These are phyloP conservation scores for Nothophytophthora sp. DNA, from an alignment of 352 stramenopile genomes.

Conservation along the genomic window DNA sequence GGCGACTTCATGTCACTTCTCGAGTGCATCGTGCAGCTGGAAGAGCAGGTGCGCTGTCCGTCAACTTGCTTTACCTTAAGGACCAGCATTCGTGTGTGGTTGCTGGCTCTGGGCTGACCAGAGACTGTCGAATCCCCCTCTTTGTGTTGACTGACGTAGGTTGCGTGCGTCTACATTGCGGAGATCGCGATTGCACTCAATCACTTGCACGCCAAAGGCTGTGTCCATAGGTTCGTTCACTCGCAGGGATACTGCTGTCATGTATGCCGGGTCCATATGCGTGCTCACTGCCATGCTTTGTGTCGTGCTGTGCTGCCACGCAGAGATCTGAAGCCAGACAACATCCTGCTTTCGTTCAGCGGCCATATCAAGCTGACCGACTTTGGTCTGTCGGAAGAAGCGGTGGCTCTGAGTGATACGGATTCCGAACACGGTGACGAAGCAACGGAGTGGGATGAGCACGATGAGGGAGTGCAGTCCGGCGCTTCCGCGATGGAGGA, in stretches of 20 bases:
- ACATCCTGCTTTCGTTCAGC: conserved; percentile 88
- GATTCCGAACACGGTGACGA: conserved; percentile 34
- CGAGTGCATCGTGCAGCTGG: conserved; percentile 86
- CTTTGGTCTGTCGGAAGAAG: conserved; percentile 87
- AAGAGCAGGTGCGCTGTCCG: conserved; percentile 69
- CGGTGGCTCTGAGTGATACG: conserved; percentile 38
- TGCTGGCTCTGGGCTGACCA: neutral
- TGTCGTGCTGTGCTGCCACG: conserved; percentile 17
- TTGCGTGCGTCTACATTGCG: conserved; percentile 86
- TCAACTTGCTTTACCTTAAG: too few species aligned
- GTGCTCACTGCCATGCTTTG: conserved; percentile 4
- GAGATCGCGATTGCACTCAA: conserved; percentile 88
- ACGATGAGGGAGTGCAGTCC: conserved; percentile 21
- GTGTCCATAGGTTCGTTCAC: conserved; percentile 67
- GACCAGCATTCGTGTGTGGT: neutral
- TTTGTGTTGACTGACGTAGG: conserved; percentile 31
- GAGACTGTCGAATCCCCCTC: too few species aligned
- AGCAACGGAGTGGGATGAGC: conserved; percentile 10
- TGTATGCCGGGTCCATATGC: neutral
- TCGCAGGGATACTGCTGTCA: neutral
- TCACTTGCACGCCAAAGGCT: conserved; percentile 84
- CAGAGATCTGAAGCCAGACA: conserved; percentile 91
- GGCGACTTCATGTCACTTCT: conserved; percentile 91
- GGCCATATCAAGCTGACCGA: conserved; percentile 91
- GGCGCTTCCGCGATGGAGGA: neutral